Percentiles rank a stretch among this genome's conserved stretches.
Conservation (phyloP, 2,329 filamentous ascomycete genomes). For the Malbranchea cinnamomea region DNA sequence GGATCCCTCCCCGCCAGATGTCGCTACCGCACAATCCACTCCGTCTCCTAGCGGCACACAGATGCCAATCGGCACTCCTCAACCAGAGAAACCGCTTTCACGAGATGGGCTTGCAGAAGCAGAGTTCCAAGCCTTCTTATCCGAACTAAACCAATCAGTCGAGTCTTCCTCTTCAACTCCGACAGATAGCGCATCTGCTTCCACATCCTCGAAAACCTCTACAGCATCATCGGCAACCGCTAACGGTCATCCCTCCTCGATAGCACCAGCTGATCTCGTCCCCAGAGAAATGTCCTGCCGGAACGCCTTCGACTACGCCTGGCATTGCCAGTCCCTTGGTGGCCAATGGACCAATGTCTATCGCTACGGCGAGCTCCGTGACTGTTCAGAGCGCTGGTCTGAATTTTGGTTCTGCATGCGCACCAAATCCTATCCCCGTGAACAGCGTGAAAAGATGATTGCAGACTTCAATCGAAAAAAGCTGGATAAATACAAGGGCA, state of each 20-base stretch:
- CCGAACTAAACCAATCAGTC: constrained; percentile 28
- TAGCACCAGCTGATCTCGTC: constrained; percentile 54
- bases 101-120: constrained; percentile 37
- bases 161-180: constrained; percentile 8
- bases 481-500: constrained; percentile 49
- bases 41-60: constrained; percentile 1
- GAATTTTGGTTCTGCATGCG: constrained; percentile 99
- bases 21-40: not conserved
- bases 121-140: constrained; percentile 39
- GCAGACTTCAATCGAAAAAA: constrained; percentile 53
- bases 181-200: not conserved
- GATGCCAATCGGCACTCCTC: constrained; percentile 2
- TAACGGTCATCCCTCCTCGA: constrained; percentile 12
- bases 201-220: constrained; percentile 10
- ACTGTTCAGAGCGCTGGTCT: constrained; percentile 73
- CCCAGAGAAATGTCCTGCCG: constrained; percentile 79
- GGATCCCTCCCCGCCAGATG: constrained; percentile 3
- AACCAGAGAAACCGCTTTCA: constrained; percentile 13
- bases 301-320: constrained; percentile 78
- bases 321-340: constrained; percentile 82
- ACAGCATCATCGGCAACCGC: too few relatives aligned
- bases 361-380: constrained; percentile 61
- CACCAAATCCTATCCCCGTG: constrained; percentile 46
- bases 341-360: constrained; percentile 89
- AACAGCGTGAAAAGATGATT: constrained; percentile 45